A percentile compares a stretch with the other conserved stretches of the same genome.
These are phyloP conservation scores for Naegleria fowleri DNA, from an alignment of 208 protist species.

Conservation along the genomic window DNA sequence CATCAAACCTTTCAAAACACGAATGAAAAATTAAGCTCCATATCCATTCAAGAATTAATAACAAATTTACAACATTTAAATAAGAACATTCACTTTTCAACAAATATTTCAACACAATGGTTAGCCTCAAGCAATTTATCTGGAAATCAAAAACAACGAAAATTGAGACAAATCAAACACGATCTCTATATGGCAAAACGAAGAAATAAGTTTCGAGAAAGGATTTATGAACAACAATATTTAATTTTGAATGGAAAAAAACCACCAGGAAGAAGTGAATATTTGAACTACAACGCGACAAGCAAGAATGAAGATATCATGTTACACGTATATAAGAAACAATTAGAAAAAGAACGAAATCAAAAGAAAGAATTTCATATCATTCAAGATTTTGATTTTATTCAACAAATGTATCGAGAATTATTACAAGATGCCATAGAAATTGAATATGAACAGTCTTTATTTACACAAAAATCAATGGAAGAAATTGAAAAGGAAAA, in stretches of 20 bases:
- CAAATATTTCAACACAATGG: not conserved
- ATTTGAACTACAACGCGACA: not conserved
- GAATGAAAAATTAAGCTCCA: not conserved
- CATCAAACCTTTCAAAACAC: not conserved
- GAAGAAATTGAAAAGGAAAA: not conserved
- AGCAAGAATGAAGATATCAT: not conserved
- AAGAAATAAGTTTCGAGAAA: not conserved
- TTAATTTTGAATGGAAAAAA: not conserved
- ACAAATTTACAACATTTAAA: not conserved
- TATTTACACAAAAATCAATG: not conserved
- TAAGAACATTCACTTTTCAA: not conserved
- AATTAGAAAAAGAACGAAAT: not conserved
- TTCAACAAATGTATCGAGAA: not conserved
- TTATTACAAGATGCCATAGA: not conserved
- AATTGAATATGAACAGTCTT: conserved; percentile 1
- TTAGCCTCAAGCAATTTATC: not conserved
- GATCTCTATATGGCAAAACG: not conserved
- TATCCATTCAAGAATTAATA: not conserved
- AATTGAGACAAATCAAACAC: not conserved
- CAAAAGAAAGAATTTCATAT: not conserved
- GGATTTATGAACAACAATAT: not conserved
- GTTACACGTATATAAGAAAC: not conserved
- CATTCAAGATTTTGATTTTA: conserved; percentile 13
- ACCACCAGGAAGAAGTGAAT: not conserved
- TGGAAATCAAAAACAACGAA: conserved; percentile 23